Base-by-base conservation (phyloP, 176 grass and related monocot species). In the Neostapfia colusana region DNA sequence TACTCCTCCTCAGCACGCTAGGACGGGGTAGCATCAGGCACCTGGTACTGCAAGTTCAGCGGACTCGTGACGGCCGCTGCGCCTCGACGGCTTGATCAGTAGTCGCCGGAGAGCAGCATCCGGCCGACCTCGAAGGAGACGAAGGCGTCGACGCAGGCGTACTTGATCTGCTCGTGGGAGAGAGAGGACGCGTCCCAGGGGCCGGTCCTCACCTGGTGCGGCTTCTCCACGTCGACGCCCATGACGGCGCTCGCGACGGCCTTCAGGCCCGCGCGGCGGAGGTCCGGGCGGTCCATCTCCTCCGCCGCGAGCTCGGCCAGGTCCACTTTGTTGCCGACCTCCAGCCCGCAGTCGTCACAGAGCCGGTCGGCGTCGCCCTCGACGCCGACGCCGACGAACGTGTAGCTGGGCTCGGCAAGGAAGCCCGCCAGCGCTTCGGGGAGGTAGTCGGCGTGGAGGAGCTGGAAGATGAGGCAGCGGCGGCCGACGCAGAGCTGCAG, bases 111-210 rank as follows among this genome's bases (percentile, higher is more conserved):
- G 55, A 58, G 17, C 21, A 26, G 55, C 55, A 25, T 58, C 23
- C 23, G 21, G 6, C n/a, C 83, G 40, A 89, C 67, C 72, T 87
- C 81, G 59, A 86, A 93, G 21, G 90, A 89, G 23, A 81, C 39
- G 65, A 86, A 93, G 0, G 90, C 81, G 27, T 93, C 90, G 35
- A 53, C 63, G 70, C 36, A 65, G 20, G 83, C 90, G 75, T 93
- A 89, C 9, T 25, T 10, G 16, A 93, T 67, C 76, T 93, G 90
- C 7, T 64, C 21, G 17, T 0, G 0, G n/a, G 67, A 58, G 28
- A 93, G 86, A 5, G n/a, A 0, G 15, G 7, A 5, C 0, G 23
- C 40, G 23, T 84, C 86, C 86, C 86, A 93, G 27, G 11, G 27
- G 8, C 86, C 80, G 4, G 44, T n/a, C 68, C 36, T 78, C 50